phyloP scores from a whole-genome alignment of 2,329 filamentous ascomycete genomes.

The Xenoacremonium recifei region DNA sequence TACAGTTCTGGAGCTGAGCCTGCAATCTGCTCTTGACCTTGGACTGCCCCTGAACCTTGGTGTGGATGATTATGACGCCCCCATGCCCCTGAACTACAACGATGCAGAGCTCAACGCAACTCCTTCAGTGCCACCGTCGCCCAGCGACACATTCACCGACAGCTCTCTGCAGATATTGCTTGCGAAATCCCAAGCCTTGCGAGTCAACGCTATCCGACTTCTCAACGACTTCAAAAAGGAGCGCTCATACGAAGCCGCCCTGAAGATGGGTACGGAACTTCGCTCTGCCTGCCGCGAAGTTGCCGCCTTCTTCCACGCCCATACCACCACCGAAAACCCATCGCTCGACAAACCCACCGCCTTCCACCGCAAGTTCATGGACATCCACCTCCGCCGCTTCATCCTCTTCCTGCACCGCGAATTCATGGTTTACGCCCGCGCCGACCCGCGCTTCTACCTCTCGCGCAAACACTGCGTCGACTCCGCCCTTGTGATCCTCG shows the following conservation, averaged over 20 bases:
- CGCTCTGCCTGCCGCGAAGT: slow-evolving; percentile 21
- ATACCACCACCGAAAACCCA: background rate
- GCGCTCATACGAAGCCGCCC: slow-evolving; percentile 19
- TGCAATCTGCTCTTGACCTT: slow-evolving; percentile 23
- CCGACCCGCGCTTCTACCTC: slow-evolving; percentile 23
- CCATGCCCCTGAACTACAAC: slow-evolving; percentile 20
- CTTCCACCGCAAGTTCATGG: slow-evolving; percentile 23
- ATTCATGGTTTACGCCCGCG: slow-evolving; percentile 23
- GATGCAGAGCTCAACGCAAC: slow-evolving; percentile 18
- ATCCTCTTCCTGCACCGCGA: slow-evolving; percentile 27
- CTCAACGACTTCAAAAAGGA: slow-evolving; percentile 21
- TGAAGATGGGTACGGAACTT: slow-evolving; percentile 17
- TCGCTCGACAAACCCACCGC: slow-evolving; percentile 13
- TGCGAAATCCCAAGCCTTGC: slow-evolving; percentile 18
- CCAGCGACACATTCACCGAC: slow-evolving; percentile 16
- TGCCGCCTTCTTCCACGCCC: slow-evolving; percentile 19
- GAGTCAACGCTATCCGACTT: slow-evolving; percentile 17
- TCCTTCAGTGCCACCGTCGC: slow-evolving; percentile 2
- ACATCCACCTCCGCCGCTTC: slow-evolving; percentile 24
- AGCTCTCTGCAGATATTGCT: slow-evolving; percentile 21
- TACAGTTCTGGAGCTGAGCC: slow-evolving; percentile 20
- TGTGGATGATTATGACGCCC: slow-evolving; percentile 17
- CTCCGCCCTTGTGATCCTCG: slow-evolving; percentile 21
- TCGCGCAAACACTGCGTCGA: slow-evolving; percentile 25
- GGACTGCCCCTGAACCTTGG: slow-evolving; percentile 20